A percentile compares a stretch with the other conserved stretches of the same genome.
phyloP scores from a whole-genome alignment of 2,329 filamentous ascomycete genomes.

The Talaromyces atroroseus region DNA sequence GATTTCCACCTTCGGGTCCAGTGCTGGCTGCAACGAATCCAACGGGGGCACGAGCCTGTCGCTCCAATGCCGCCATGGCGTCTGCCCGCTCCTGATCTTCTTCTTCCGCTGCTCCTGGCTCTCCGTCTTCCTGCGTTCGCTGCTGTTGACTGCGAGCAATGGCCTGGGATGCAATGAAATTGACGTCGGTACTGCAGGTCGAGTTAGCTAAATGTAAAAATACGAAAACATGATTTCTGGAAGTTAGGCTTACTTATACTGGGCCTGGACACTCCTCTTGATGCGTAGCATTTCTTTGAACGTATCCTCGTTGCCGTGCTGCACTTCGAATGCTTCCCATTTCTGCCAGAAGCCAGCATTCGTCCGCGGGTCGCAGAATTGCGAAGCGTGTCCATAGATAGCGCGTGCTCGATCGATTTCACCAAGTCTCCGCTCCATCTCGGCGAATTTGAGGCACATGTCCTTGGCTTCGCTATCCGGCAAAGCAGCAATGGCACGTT shows the following conservation, averaged over 20 bases:
- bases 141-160: slow-evolving; percentile 71
- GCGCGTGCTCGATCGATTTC: slow-evolving; percentile 92
- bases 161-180: slow-evolving; percentile 94
- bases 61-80: slow-evolving; percentile 83
- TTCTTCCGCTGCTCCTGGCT: slow-evolving; percentile 34
- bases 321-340: slow-evolving; percentile 96
- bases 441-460: slow-evolving; percentile 98
- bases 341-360: slow-evolving; percentile 89
- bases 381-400: slow-evolving; percentile 93
- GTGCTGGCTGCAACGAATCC: slow-evolving; percentile 88
- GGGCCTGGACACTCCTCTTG: slow-evolving; percentile 93
- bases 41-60: slow-evolving; percentile 78
- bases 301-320: slow-evolving; percentile 97
- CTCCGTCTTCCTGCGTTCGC: slow-evolving; percentile 35
- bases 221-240: background rate
- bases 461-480: slow-evolving; percentile 89
- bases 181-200: slow-evolving; percentile 73
- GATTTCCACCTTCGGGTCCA: slow-evolving; percentile 60
- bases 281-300: slow-evolving; percentile 99
- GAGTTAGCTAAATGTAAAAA: slow-evolving; percentile 23
- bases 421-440: slow-evolving; percentile 86
- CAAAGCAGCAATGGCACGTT: slow-evolving; percentile 87
- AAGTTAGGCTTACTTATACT: slow-evolving; percentile 67
- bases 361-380: slow-evolving; percentile 93
- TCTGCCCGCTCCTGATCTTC: slow-evolving; percentile 54